Evolutionary conservation across 495 filamentous ascomycete genomes (phyloP), one percentile per base, ranked within the genome.

Genomic region (Podospora conica): DNA sequence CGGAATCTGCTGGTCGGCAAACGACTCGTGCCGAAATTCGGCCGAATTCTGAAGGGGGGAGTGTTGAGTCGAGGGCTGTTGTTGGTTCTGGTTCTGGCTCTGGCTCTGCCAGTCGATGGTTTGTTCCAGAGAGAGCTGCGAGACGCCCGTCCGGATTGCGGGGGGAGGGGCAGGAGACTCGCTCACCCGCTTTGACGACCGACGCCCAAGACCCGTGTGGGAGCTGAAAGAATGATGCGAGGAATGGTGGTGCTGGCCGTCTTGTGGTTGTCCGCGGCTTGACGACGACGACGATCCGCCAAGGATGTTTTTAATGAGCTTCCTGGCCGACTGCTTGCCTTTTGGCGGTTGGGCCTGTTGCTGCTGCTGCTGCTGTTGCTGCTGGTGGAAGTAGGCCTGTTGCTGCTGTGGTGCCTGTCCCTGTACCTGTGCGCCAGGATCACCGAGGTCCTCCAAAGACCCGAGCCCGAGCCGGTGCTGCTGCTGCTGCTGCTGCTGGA

Each of bases 141-240:
- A 76, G 57, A 75, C 68, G 63, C 78, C 79, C 69, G 71, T 79
- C 67, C 72, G 79, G 71, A 75, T 78, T 70, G 67, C 74, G 72
- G 69, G 75, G 71, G 74, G 75, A 25, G 76, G 54, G 73, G 74
- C 58, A 75, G 77, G 23, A 11, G 74, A 71, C 54, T 77, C 75
- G 69, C 81, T 82, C 58, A 79, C 71, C 58, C 82, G 74, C 69
- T 82, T 83, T 15, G 83, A 85, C 15, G 79, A 77, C 65, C 81
- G 74, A 64, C 82, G 82, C 59, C 68, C 75, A 12, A 82, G 57
- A 18, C 77, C 77, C 10, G 71, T 61, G 27, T 72, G 67, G 72
- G 76, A 80, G 68, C 78, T 56, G 53, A 64, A 79, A 12, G 78
- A 72, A 59, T 66, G 68, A 22, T 70, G 66, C 21, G 66, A n/a